Base-by-base conservation (phyloP, 768 basidiomycete species). In the Coprinopsis marcescibilis region DNA sequence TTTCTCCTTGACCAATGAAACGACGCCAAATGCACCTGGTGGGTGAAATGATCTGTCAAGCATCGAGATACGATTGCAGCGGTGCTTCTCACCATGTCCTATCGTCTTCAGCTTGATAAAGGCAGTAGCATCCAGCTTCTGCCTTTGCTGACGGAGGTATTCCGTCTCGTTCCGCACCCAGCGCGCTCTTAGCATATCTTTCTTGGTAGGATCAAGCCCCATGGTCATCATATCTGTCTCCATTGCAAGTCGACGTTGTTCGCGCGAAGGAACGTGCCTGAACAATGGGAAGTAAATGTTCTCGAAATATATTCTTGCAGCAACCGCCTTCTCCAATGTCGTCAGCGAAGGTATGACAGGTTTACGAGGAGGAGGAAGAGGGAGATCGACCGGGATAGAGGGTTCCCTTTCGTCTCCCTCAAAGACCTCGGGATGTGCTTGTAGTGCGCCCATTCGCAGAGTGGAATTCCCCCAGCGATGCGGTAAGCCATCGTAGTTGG, bases 11-110 rank as follows among this genome's bases (percentile, higher is more conserved):
- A 96, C 95, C 41, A 99, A 79, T 8, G 85, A 88, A 14, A 99
- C 95, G 36, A 97, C 94, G 1, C 94, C 95, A 66, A 99, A 97
- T 8, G 94, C 94, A 56, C 91, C 91, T 85, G n/a, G 38, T 20
- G 21, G 11, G 38, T 20, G 5, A 64, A 50, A 60, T 56, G 43
- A 44, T 50, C 45, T 60, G 48, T 51, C 57, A 63, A 34, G 53
- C 42, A 41, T 45, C 45, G n/a, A n/a, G 19, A 53, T 30, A 44
- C 48, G 32, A 43, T 43, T 39, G 62, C 47, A 52, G 45, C 32
- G 56, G 49, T 52, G 59, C 56, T 43, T 44, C 56, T 54, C 48
- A 90, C 92, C 93, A 63, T 96, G 91, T 27, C 94, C 93, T 60
- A 96, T 94, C 40, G 89, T 91, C 74, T 95, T 89, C 52, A 97